phyloP scores from a whole-genome alignment of 108 stramenopile genomes.

The Fistulifera pelliculosa region DNA sequence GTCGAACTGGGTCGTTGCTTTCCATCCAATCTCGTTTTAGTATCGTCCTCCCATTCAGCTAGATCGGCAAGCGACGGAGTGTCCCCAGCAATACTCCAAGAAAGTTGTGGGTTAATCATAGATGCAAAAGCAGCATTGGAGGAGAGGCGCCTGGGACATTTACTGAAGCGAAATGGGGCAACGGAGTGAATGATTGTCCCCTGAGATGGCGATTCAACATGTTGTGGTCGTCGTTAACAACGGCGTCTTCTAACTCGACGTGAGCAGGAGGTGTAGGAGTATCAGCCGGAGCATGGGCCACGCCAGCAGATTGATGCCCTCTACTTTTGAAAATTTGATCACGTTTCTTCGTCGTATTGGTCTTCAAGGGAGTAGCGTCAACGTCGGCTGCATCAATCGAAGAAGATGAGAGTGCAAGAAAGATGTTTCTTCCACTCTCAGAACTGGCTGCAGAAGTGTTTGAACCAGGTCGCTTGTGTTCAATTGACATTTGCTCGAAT shows the following conservation, averaged over 20 bases:
- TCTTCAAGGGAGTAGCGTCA: slow-evolving; percentile 41
- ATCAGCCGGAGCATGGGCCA: slow-evolving; percentile 2
- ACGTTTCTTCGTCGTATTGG: slow-evolving; percentile 23
- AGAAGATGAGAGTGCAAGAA: slow-evolving; percentile 44
- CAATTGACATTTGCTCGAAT: slow-evolving; percentile 41
- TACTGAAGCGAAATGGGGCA: slow-evolving; percentile 39
- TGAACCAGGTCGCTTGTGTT: not conserved
- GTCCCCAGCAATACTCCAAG: slow-evolving; percentile 71
- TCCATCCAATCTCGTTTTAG: slow-evolving; percentile 12
- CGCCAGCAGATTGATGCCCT: slow-evolving; percentile 1
- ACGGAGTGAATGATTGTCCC: slow-evolving; percentile 75
- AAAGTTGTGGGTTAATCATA: slow-evolving; percentile 41
- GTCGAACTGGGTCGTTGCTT: slow-evolving; percentile 33
- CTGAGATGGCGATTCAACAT: slow-evolving; percentile 61
- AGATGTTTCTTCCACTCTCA: slow-evolving; percentile 11
- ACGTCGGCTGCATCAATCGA: slow-evolving; percentile 37
- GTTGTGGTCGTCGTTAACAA: slow-evolving; percentile 53
- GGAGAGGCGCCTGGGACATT: slow-evolving; percentile 19
- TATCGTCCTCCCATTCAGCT: slow-evolving; percentile 36
- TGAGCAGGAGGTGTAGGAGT: slow-evolving; percentile 33
- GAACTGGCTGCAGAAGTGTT: not conserved
- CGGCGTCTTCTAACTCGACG: slow-evolving; percentile 11
- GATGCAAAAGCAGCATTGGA: slow-evolving; percentile 27
- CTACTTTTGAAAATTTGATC: slow-evolving; percentile 12
- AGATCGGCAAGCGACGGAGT: slow-evolving; percentile 51